These are phyloP conservation scores for Fusarium guadeloupense DNA, from an alignment of 2,329 filamentous ascomycete genomes.

Conservation along the genomic window DNA sequence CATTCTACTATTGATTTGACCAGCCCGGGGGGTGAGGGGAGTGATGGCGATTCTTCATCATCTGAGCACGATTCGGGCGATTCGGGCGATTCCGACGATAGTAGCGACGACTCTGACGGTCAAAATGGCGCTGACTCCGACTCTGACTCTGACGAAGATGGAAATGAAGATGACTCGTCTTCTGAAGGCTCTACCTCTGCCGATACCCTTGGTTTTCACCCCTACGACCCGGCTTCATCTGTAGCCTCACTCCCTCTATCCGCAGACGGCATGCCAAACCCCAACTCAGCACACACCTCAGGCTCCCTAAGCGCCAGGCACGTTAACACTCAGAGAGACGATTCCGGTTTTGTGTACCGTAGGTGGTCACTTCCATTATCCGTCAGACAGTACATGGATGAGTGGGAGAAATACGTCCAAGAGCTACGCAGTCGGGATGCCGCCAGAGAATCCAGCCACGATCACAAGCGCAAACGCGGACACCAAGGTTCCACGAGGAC, in stretches of 20 bases:
- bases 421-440: not conserved
- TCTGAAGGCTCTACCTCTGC: not conserved
- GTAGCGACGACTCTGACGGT: not conserved
- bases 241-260: constrained; percentile 19
- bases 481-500: not conserved
- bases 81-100: not conserved
- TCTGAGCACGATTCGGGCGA: too few species aligned
- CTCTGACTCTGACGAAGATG: not conserved
- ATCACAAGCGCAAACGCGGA: not conserved
- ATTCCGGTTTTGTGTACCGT: not conserved
- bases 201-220: too few species aligned
- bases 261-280: not conserved
- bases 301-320: not conserved
- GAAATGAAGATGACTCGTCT: not conserved
- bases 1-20: constrained; percentile 6
- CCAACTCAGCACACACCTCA: not conserved
- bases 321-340: not conserved
- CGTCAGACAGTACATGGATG: constrained; percentile 6
- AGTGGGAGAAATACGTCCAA: constrained; percentile 1
- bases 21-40: not conserved
- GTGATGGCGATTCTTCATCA: not conserved
- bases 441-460: not conserved
- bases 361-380: constrained; percentile 12
- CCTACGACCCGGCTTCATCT: not conserved
- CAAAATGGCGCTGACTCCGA: not conserved